Evolutionary conservation across 352 stramenopile species (phyloP).

Genomic region (Globisporangium orthogonon): DNA sequence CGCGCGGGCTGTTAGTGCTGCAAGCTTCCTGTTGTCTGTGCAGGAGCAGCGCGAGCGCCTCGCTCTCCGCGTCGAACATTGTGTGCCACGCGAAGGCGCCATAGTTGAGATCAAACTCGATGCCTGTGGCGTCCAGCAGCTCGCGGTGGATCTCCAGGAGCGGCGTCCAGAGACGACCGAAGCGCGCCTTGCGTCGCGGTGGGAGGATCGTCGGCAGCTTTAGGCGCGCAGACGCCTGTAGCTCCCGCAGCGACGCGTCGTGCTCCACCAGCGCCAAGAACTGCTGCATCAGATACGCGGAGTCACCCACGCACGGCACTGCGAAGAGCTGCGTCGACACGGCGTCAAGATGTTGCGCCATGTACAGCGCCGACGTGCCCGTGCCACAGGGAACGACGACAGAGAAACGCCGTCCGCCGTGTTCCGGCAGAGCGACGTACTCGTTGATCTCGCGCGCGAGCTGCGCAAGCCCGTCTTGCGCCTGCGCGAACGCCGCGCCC

Average conservation of each 20-base stretch:
- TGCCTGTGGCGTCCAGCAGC: conserved; percentile 39
- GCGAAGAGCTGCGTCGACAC: conserved; percentile 34
- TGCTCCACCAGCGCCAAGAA: conserved; percentile 31
- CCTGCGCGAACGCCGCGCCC: conserved; percentile 58
- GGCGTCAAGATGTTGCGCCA: conserved; percentile 57
- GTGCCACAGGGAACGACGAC: conserved; percentile 74
- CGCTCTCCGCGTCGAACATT: conserved; percentile 40
- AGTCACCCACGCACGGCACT: conserved; percentile 70
- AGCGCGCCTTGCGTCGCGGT: conserved; percentile 51
- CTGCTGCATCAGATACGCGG: conserved; percentile 48
- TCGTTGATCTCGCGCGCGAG: conserved; percentile 70
- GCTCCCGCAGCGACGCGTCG: conserved; percentile 11
- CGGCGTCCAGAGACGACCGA: conserved; percentile 53
- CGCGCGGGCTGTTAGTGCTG: conserved; percentile 4
- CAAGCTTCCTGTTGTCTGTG: background rate
- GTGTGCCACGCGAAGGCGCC: conserved; percentile 70
- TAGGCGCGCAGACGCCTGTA: background rate
- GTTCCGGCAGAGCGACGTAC: conserved; percentile 24
- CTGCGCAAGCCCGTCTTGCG: conserved; percentile 43
- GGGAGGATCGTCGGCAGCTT: conserved; percentile 33
- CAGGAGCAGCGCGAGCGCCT: conserved; percentile 27
- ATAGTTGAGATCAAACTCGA: conserved; percentile 80
- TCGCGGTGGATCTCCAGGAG: conserved; percentile 57
- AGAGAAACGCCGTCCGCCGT: conserved; percentile 26
- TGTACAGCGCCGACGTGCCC: conserved; percentile 72